Evolutionary conservation across 495 filamentous ascomycete genomes (phyloP).

Genomic region (Oidiodendron maius): DNA sequence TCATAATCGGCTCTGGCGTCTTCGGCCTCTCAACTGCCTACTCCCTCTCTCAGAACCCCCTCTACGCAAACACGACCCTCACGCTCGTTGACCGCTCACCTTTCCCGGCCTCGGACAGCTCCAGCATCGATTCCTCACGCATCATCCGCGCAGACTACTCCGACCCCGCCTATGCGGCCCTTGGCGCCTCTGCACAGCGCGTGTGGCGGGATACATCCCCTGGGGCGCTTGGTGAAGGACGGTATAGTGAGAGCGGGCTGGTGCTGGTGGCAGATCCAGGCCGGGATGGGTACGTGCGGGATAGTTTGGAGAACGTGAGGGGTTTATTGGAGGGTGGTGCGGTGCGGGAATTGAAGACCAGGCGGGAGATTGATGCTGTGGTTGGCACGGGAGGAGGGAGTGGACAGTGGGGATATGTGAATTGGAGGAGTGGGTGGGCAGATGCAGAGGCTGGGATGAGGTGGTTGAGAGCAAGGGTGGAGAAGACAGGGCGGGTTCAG

Average conservation of each 20-base stretch:
- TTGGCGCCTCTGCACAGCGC: constrained; percentile 60
- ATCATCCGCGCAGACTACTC: constrained; percentile 82
- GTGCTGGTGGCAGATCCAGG: constrained; percentile 54
- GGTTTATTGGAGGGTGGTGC: constrained; percentile 25
- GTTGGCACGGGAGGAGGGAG: constrained; percentile 42
- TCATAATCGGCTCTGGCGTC: constrained; percentile 73
- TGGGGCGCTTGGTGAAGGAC: constrained; percentile 44
- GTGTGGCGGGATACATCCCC: constrained; percentile 61
- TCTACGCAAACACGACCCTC: constrained; percentile 49
- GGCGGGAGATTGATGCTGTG: constrained; percentile 42
- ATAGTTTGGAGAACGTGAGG: constrained; percentile 12
- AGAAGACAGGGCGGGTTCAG: constrained; percentile 50
- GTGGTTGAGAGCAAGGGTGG: constrained; percentile 48
- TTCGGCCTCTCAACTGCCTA: constrained; percentile 70
- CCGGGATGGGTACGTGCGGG: constrained; percentile 52
- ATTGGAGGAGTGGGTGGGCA: constrained; percentile 75
- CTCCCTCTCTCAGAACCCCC: constrained; percentile 48
- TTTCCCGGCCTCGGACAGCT: constrained; percentile 66
- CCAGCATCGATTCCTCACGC: constrained; percentile 69
- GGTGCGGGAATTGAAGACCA: constrained; percentile 44
- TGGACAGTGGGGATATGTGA: constrained; percentile 73
- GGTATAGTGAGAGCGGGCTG: constrained; percentile 74
- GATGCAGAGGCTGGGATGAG: constrained; percentile 70
- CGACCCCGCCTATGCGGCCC: constrained; percentile 60
- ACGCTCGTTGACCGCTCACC: constrained; percentile 65